Evolutionary conservation across 805 yeast species (phyloP).

Genomic region (Maudiozyma turicensis): DNA sequence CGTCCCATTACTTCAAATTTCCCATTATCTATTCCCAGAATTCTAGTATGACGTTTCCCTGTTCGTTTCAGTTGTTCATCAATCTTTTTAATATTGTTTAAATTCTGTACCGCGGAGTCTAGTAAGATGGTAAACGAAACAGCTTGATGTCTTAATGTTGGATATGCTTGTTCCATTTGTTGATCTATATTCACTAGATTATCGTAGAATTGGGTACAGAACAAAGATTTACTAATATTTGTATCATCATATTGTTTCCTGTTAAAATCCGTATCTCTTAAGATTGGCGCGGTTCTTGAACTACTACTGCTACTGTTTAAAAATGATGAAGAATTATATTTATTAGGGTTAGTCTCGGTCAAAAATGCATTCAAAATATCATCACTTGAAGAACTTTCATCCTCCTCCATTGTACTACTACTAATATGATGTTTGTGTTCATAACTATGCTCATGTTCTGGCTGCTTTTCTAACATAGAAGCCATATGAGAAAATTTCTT

Average conservation of each 20-base stretch:
- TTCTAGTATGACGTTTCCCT: constrained; percentile 69
- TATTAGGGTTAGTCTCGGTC: no score
- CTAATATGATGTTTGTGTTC: not conserved
- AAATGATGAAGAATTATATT: no score
- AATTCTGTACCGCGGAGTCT: constrained; percentile 52
- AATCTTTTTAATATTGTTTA: constrained; percentile 48
- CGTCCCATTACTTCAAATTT: constrained; percentile 67
- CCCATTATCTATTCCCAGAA: constrained; percentile 60
- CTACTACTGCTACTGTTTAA: not conserved
- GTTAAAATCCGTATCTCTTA: not conserved
- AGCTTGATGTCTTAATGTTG: constrained; percentile 71
- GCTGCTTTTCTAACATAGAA: not conserved
- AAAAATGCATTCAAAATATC: no score
- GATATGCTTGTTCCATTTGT: constrained; percentile 52
- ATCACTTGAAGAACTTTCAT: not conserved
- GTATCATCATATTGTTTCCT: not conserved
- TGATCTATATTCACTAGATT: constrained; percentile 57
- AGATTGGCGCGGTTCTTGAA: not conserved
- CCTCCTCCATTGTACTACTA: not conserved
- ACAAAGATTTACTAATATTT: constrained; percentile 40
- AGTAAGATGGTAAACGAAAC: constrained; percentile 71
- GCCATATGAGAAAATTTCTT: constrained; percentile 1
- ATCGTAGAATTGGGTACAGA: constrained; percentile 68
- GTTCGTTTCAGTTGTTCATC: constrained; percentile 52
- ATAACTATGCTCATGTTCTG: not conserved